Evolutionary conservation across 257 asterid genomes (phyloP).

Genomic region (Ilex aquifolium): DNA sequence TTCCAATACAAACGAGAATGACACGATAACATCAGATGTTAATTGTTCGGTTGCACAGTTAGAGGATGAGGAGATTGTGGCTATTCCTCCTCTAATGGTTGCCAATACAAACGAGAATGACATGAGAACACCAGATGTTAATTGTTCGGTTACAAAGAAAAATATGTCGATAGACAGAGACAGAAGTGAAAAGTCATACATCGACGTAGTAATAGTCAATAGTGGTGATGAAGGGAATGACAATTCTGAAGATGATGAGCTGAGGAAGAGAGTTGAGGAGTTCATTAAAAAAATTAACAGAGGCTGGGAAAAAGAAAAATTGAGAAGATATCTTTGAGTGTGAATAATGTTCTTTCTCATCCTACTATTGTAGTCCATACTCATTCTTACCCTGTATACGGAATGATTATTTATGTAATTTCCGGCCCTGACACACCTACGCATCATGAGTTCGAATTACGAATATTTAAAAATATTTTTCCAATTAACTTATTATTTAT

Average conservation of each 20-base stretch:
- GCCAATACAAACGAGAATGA: background rate
- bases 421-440: too few species aligned
- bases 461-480: too few species aligned
- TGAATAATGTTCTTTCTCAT: too few species aligned
- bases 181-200: too few species aligned
- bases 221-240: slow-evolving; percentile 1
- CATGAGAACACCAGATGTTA: background rate
- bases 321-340: slow-evolving; percentile 24
- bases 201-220: background rate
- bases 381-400: too few species aligned
- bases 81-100: slow-evolving; percentile 6
- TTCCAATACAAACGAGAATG: background rate
- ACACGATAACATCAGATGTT: background rate
- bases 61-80: background rate
- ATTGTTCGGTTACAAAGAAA: background rate
- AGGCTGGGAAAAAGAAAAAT: slow-evolving; percentile 42
- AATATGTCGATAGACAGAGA: too few species aligned
- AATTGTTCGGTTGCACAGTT: background rate
- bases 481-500: too few species aligned
- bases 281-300: slow-evolving; percentile 44
- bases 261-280: slow-evolving; percentile 44
- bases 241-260: slow-evolving; percentile 18
- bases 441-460: too few species aligned
- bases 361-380: too few species aligned
- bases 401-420: too few species aligned